Evolutionary conservation across 768 basidiomycete species (phyloP).

Genomic region (Suillus discolor): DNA sequence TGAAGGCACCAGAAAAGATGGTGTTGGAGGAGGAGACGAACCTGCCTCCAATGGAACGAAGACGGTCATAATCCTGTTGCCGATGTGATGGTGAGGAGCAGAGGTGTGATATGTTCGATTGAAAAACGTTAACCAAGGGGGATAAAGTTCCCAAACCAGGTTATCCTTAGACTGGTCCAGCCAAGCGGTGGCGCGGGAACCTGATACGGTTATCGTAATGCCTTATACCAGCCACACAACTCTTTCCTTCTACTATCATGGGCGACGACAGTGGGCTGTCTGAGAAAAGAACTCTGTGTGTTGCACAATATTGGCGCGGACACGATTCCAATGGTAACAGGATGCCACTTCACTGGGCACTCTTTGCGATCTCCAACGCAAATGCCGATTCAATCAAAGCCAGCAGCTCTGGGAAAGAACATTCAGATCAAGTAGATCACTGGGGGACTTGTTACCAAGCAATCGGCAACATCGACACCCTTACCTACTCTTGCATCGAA

Average conservation of each 20-base stretch:
- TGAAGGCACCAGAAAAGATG: slow-evolving; percentile 57
- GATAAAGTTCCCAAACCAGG: slow-evolving; percentile 19
- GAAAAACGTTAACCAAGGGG: slow-evolving; percentile 22
- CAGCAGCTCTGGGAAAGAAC: slow-evolving; percentile 25
- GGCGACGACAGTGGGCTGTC: slow-evolving; percentile 16
- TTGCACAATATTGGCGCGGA: slow-evolving; percentile 34
- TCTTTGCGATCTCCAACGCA: slow-evolving; percentile 31
- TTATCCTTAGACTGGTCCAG: slow-evolving; percentile 2
- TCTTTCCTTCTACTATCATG: slow-evolving; percentile 16
- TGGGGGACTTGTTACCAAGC: slow-evolving; percentile 34
- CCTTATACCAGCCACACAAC: not conserved
- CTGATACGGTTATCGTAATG: not conserved
- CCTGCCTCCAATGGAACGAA: slow-evolving; percentile 60
- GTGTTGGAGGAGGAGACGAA: slow-evolving; percentile 49
- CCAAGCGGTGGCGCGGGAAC: slow-evolving; percentile 34
- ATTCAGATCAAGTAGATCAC: slow-evolving; percentile 28
- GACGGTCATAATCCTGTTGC: slow-evolving; percentile 53
- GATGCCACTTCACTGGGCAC: slow-evolving; percentile 32
- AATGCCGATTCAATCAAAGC: slow-evolving; percentile 19
- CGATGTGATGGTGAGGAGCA: slow-evolving; percentile 26
- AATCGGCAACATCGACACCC: slow-evolving; percentile 31
- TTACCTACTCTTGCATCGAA: slow-evolving; percentile 28
- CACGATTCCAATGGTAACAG: slow-evolving; percentile 22
- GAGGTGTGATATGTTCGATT: slow-evolving; percentile 20
- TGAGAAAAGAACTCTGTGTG: slow-evolving; percentile 22